Percentiles rank a stretch among this genome's conserved stretches.
Evolutionary conservation across 768 basidiomycete genomes (phyloP).

Genomic region (Agaricus blazei): DNA sequence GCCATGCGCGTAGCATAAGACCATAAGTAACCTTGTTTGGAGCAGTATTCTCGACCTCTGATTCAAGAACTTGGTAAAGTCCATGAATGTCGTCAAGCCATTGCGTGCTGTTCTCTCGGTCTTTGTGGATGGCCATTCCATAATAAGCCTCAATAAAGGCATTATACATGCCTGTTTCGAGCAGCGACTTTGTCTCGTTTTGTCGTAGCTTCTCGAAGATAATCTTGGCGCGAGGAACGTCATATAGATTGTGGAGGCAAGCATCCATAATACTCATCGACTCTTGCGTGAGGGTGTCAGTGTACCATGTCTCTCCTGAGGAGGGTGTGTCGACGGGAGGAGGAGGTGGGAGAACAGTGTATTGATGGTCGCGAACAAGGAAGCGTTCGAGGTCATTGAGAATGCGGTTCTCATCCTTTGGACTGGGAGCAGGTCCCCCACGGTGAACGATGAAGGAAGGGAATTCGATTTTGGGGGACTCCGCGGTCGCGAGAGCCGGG

Average conservation of each 20-base stretch:
- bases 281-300: slow-evolving; percentile 63
- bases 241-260: slow-evolving; percentile 70
- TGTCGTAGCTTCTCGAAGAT: slow-evolving; percentile 64
- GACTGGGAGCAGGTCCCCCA: slow-evolving; percentile 1
- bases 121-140: slow-evolving; percentile 47
- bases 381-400: slow-evolving; percentile 43
- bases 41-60: slow-evolving; percentile 34
- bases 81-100: slow-evolving; percentile 65
- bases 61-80: slow-evolving; percentile 56
- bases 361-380: slow-evolving; percentile 31
- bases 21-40: slow-evolving; percentile 30
- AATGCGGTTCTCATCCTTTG: slow-evolving; percentile 4
- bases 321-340: slow-evolving; percentile 40
- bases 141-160: slow-evolving; percentile 63
- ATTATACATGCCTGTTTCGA: slow-evolving; percentile 56
- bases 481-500: slow-evolving; percentile 43
- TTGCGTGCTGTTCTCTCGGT: slow-evolving; percentile 32
- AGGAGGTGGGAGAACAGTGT: slow-evolving; percentile 64
- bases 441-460: slow-evolving; percentile 16
- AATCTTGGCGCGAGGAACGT: slow-evolving; percentile 69
- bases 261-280: slow-evolving; percentile 76
- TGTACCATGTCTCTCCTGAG: slow-evolving; percentile 44
- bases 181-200: slow-evolving; percentile 20
- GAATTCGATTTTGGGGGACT: slow-evolving; percentile 32
- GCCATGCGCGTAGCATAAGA: not conserved